phyloP scores from a whole-genome alignment of 1,139 yeast genomes.

The Yamadazyma diospyri region DNA sequence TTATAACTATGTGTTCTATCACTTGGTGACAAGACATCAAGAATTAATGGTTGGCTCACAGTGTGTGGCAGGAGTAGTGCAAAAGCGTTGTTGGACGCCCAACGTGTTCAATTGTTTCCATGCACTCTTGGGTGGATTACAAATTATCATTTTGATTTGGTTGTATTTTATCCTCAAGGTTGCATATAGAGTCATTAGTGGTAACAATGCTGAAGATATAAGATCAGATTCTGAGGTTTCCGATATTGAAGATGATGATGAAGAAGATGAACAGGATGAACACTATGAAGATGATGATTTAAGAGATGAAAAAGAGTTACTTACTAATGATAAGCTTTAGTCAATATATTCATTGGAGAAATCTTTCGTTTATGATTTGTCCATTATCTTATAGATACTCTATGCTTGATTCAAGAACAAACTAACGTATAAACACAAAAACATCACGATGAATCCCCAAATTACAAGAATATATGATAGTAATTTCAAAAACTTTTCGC shows the following conservation, averaged over 20 bases:
- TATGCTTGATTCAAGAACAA: conserved; percentile 21
- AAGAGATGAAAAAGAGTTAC: not conserved
- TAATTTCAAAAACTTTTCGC: conserved; percentile 23
- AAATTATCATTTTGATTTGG: conserved; percentile 69
- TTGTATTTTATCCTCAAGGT: conserved; percentile 68
- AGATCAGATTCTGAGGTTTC: conserved; percentile 69
- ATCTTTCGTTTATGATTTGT: no score
- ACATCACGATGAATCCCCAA: conserved; percentile 44
- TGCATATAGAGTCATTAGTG: conserved; percentile 64
- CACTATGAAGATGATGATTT: conserved; percentile 5
- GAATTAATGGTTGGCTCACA: conserved; percentile 34
- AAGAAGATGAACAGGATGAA: conserved; percentile 9
- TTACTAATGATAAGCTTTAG: conserved; percentile 4
- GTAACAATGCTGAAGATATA: conserved; percentile 77
- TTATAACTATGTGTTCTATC: conserved; percentile 64
- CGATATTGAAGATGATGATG: conserved; percentile 26
- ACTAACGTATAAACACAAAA: conserved; percentile 37
- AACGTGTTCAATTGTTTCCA: conserved; percentile 49
- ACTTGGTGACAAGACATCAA: conserved; percentile 37
- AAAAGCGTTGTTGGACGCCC: conserved; percentile 58
- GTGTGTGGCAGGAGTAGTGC: conserved; percentile 28
- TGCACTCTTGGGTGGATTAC: conserved; percentile 60
- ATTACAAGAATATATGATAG: conserved; percentile 31
- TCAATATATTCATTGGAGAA: conserved; percentile 1
- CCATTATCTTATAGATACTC: conserved; percentile 1